Evolutionary conservation across 176 grass and related monocot species (phyloP).

Genomic region (Hordeum marinum): DNA sequence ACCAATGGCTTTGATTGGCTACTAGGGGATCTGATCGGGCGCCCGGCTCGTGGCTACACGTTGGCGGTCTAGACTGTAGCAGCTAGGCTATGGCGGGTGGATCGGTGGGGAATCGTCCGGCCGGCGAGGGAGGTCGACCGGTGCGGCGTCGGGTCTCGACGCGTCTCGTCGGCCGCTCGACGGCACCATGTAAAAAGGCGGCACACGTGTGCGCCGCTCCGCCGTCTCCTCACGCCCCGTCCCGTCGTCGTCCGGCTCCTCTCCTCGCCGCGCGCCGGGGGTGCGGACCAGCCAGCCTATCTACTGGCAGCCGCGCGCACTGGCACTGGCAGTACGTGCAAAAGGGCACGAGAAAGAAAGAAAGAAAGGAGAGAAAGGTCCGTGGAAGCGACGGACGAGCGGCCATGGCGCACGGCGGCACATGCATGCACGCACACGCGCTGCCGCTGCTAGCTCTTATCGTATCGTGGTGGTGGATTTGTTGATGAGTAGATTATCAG

Average conservation of each 20-base stretch:
- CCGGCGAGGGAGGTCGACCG: too few relatives aligned
- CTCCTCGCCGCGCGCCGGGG: neutral
- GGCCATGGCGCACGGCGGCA: neutral
- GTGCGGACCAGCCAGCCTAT: neutral
- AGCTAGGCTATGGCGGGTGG: too few relatives aligned
- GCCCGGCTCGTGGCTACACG: neutral
- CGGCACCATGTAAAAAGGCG: neutral
- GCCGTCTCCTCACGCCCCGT: too few relatives aligned
- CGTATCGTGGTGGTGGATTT: neutral
- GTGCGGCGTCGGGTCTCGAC: neutral
- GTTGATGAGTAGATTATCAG: neutral
- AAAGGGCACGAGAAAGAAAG: neutral
- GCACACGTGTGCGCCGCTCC: constrained; percentile 3
- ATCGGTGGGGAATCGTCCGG: neutral
- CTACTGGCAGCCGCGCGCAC: too few relatives aligned
- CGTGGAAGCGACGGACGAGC: neutral
- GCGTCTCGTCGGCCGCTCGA: neutral
- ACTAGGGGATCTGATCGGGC: neutral
- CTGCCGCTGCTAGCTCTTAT: neutral
- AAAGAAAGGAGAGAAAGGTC: neutral
- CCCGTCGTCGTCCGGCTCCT: neutral
- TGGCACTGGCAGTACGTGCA: neutral
- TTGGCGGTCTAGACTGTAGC: neutral
- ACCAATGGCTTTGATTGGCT: too few relatives aligned
- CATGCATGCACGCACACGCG: neutral